Percentiles rank a stretch among this genome's conserved stretches.
phyloP scores from a whole-genome alignment of 768 basidiomycete genomes.

The Trametes coccinea region DNA sequence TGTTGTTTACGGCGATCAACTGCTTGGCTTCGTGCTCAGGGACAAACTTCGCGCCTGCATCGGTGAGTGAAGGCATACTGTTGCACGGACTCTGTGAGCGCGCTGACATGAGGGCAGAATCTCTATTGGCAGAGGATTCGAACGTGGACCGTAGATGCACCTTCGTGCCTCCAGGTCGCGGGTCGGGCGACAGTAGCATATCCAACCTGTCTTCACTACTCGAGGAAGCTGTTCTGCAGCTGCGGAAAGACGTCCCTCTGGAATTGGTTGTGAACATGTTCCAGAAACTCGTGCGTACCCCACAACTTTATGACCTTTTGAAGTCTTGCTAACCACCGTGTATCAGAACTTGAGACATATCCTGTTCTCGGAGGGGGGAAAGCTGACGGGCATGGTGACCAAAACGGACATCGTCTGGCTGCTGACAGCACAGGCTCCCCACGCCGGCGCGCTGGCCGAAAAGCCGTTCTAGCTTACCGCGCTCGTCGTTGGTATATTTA shows the following conservation, averaged over 20 bases:
- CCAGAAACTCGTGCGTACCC: conserved; percentile 58
- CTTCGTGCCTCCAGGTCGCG: conserved; percentile 18
- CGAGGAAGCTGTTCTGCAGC: conserved; percentile 55
- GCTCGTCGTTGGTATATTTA: neutral
- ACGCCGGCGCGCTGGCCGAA: conserved; percentile 41
- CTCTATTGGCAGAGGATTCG: conserved; percentile 25
- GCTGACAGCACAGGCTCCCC: conserved; percentile 57
- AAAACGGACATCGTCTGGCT: conserved; percentile 65
- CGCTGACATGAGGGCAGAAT: conserved; percentile 22
- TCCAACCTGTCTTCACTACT: conserved; percentile 38
- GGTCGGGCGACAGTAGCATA: conserved; percentile 10
- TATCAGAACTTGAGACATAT: conserved; percentile 66
- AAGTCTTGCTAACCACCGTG: neutral
- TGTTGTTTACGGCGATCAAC: conserved; percentile 49
- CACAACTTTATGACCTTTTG: conserved; percentile 7
- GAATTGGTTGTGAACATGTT: conserved; percentile 75
- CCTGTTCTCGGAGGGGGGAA: conserved; percentile 61
- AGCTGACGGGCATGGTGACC: conserved; percentile 64
- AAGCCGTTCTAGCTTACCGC: neutral
- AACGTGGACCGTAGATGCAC: conserved; percentile 25
- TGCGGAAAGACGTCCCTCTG: conserved; percentile 68
- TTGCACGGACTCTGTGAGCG: neutral
- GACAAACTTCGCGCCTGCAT: conserved; percentile 48
- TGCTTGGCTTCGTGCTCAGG: conserved; percentile 63
- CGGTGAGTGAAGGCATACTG: conserved; percentile 28